Evolutionary conservation across 495 filamentous ascomycete species (phyloP).

Genomic region (Penicillium diatomitis): DNA sequence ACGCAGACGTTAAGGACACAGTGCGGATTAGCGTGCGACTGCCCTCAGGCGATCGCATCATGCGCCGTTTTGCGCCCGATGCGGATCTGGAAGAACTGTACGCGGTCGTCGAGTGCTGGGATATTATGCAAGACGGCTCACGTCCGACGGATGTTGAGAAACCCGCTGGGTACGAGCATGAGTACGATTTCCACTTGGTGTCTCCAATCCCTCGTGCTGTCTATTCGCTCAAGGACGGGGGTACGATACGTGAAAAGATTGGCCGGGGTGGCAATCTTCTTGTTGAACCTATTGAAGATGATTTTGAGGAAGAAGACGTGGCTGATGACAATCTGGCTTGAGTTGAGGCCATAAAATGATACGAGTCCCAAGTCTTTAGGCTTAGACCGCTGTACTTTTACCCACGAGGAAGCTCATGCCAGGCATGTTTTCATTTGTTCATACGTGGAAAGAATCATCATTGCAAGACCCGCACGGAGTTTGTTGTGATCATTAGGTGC

Average conservation of each 20-base stretch:
- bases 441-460: no score
- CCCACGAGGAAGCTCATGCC: no score
- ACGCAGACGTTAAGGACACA: constrained; percentile 49
- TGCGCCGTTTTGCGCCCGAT: constrained; percentile 58
- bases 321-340: not conserved
- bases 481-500: no score
- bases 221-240: constrained; percentile 55
- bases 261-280: constrained; percentile 82
- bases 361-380: no score
- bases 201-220: constrained; percentile 74
- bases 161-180: constrained; percentile 64
- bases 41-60: constrained; percentile 59
- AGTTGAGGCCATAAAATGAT: not conserved
- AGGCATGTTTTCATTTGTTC: no score
- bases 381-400: no score
- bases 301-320: constrained; percentile 41
- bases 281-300: constrained; percentile 60
- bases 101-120: constrained; percentile 92
- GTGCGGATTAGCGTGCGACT: constrained; percentile 79
- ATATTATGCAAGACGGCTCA: constrained; percentile 39
- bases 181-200: constrained; percentile 73
- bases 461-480: no score
- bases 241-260: constrained; percentile 59
- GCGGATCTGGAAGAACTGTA: constrained; percentile 80
- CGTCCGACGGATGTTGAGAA: constrained; percentile 23